Conservation (phyloP, 306 rosid species). For the Macrotyloma uniflorum region DNA sequence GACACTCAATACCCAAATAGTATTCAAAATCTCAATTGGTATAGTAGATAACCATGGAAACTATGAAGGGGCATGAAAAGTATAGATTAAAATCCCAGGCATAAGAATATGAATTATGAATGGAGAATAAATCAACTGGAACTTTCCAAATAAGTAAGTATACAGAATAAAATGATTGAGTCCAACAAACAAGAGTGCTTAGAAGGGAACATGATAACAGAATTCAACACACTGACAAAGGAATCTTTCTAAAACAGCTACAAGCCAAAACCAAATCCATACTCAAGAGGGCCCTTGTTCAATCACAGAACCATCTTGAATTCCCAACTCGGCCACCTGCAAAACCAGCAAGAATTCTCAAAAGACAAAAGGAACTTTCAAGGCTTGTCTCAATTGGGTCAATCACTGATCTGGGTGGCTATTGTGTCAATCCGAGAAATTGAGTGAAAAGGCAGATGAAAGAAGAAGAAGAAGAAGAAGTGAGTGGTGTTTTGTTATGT, state of each 20-base stretch:
- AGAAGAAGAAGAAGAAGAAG: conserved; percentile 35
- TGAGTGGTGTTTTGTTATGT: background rate
- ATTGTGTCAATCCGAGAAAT: conserved; percentile 2
- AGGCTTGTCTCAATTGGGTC: conserved; percentile 41
- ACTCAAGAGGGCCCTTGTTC: conserved; percentile 34
- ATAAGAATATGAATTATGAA: conserved; percentile 28
- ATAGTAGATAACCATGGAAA: conserved; percentile 13
- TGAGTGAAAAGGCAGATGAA: conserved; percentile 40
- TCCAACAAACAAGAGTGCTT: conserved; percentile 30
- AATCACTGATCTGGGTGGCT: conserved; percentile 54
- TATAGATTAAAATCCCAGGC: background rate
- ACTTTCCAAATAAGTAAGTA: background rate
- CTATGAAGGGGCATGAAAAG: background rate
- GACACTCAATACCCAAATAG: conserved; percentile 21
- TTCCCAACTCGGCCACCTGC: conserved; percentile 35
- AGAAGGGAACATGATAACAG: conserved; percentile 11
- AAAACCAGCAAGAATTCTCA: conserved; percentile 36
- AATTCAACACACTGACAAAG: conserved; percentile 36
- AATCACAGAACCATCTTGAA: conserved; percentile 41
- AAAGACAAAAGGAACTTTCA: conserved; percentile 15
- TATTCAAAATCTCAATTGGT: background rate
- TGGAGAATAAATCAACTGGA: background rate
- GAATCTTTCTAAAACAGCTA: conserved; percentile 30
- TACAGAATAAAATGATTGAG: conserved; percentile 20
- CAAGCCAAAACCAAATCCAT: conserved; percentile 28